Percentiles rank a stretch among this genome's conserved stretches.
Conservation (phyloP, 2,329 filamentous ascomycete genomes). For the Coleophoma eucalyptorum region DNA sequence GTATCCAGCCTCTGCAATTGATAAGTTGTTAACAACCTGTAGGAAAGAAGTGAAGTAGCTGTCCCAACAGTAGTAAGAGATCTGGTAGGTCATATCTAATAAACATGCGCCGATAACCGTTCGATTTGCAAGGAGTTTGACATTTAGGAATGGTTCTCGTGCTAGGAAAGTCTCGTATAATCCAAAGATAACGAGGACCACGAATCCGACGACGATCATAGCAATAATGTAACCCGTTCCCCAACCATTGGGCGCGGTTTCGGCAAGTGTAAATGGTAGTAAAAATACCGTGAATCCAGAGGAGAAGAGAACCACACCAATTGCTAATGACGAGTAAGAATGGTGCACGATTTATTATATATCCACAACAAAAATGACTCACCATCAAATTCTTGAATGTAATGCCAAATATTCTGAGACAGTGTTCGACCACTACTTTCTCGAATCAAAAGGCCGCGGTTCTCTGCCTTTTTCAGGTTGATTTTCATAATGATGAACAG, state of each 20-base stretch:
- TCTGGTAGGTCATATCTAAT: slow-evolving; percentile 22
- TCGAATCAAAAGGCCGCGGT: slow-evolving; percentile 13
- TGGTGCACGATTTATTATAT: slow-evolving; percentile 41
- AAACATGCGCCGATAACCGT: slow-evolving; percentile 29
- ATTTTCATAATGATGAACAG: slow-evolving; percentile 45
- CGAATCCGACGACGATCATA: slow-evolving; percentile 19
- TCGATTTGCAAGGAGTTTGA: slow-evolving; percentile 17
- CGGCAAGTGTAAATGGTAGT: slow-evolving; percentile 19
- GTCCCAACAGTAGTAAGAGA: slow-evolving; percentile 48
- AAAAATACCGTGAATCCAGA: slow-evolving; percentile 60
- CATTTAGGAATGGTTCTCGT: slow-evolving; percentile 16
- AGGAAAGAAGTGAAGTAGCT: slow-evolving; percentile 54
- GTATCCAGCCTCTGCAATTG: slow-evolving; percentile 19
- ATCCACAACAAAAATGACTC: slow-evolving; percentile 40
- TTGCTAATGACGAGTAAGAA: slow-evolving; percentile 6
- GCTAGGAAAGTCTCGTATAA: slow-evolving; percentile 33
- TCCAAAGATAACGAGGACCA: slow-evolving; percentile 12
- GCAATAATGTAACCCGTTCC: slow-evolving; percentile 11
- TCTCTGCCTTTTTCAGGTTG: slow-evolving; percentile 19
- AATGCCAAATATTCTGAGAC: slow-evolving; percentile 30
- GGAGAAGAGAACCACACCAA: slow-evolving; percentile 45
- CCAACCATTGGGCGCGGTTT: slow-evolving; percentile 15
- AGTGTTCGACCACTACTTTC: slow-evolving; percentile 16
- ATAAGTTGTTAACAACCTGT: slow-evolving; percentile 45
- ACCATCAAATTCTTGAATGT: slow-evolving; percentile 22